phyloP scores from a whole-genome alignment of 2,329 filamentous ascomycete genomes.

The Claviceps sp. region DNA sequence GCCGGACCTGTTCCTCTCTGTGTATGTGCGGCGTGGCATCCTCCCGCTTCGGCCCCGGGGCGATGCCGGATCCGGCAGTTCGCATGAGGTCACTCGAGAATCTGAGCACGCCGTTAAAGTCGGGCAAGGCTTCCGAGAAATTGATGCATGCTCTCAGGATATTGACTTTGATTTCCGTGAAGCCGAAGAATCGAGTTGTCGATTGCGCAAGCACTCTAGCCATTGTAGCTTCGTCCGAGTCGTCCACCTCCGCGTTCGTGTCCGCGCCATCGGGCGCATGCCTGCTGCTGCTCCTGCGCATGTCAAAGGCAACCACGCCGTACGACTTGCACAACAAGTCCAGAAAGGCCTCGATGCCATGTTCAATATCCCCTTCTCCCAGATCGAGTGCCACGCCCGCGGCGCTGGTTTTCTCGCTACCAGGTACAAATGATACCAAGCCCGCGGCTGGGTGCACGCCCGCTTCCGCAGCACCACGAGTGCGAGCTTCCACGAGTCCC shows the following conservation, averaged over 20 bases:
- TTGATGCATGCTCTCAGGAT: slow-evolving; percentile 82
- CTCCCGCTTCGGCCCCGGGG: slow-evolving; percentile 54
- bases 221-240: slow-evolving; percentile 39
- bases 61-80: slow-evolving; percentile 67
- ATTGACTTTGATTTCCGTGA: slow-evolving; percentile 68
- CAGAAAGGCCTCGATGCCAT: slow-evolving; percentile 51
- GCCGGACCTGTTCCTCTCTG: slow-evolving; percentile 69
- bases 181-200: slow-evolving; percentile 56
- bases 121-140: slow-evolving; percentile 84
- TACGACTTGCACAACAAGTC: slow-evolving; percentile 49
- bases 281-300: slow-evolving; percentile 11
- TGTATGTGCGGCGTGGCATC: slow-evolving; percentile 58
- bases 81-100: slow-evolving; percentile 77
- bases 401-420: slow-evolving; percentile 34
- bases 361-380: slow-evolving; percentile 50
- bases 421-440: slow-evolving; percentile 55
- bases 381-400: slow-evolving; percentile 42
- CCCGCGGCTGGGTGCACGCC: slow-evolving; percentile 90
- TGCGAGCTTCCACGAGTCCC: slow-evolving; percentile 79
- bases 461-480: slow-evolving; percentile 86
- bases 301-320: slow-evolving; percentile 43
- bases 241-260: slow-evolving; percentile 14
- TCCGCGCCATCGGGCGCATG: neutral
- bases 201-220: slow-evolving; percentile 47
- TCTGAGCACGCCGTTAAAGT: slow-evolving; percentile 78